Base-by-base conservation (phyloP, 2,329 filamentous ascomycete species). In the Cordyceps cicadae region DNA sequence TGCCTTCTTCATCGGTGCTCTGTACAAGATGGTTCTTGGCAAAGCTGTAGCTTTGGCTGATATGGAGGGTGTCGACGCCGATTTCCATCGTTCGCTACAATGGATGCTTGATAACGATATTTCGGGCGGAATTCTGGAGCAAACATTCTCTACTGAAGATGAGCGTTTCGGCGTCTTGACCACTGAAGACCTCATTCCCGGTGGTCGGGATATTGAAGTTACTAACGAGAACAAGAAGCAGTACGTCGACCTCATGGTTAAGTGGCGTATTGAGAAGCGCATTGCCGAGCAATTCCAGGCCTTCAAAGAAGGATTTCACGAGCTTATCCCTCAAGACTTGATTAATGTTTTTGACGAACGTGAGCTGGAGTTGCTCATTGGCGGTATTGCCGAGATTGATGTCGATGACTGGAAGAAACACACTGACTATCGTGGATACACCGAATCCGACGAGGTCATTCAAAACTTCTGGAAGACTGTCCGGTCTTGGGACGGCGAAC, bases 321-420 rank as follows among this genome's bases (percentile, higher is more conserved):
- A 99, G 79, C 84, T 99, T 43, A 97, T 99, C 63, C 94, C 94
- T 3, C 87, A 92, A 60, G 94, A 99, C 70, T 83, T 99, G 55
- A 92, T 99, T 75, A 97, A 97, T 69, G 94, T 99, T 46, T 99
- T 99, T 70, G 94, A 99, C 70, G 94, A 99, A 80, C 89, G 94
- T 69, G 94, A 99, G 76, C 81, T 99, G 53, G 94, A 99, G 76
- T 78, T 99, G 67, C 82, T 99, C 67, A 97, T 99, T 71, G 94
- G 94, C 66, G 94, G 94, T 82, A 99, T 99, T 68, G 94, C 94
- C n/a, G 94, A 99, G 76, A 99, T 99, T 67, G 94, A 99, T 70
- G 93, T 99, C 17, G 94, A 99, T 63, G 94, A 99, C 76, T 99
- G 94, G 94, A 97, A 99, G 88, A 99, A 99, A 81, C 94, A 99